A percentile compares a stretch with the other conserved stretches of the same genome.
These are phyloP conservation scores for Biscutella laevigata DNA, from an alignment of 441 rosid species.

Conservation along the genomic window DNA sequence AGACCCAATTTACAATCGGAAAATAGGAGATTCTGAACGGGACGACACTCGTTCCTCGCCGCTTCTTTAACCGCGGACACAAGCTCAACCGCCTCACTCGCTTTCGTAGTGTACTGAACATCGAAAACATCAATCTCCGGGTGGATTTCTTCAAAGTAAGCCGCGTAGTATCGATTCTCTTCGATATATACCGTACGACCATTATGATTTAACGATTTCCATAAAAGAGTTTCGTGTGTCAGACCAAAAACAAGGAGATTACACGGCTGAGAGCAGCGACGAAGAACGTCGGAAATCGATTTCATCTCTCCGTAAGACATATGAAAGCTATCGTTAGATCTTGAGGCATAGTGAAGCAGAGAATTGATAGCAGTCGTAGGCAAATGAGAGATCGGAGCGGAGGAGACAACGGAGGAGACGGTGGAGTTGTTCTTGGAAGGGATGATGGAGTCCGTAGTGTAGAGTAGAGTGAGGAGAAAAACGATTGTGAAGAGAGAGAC, in stretches of 20 bases:
- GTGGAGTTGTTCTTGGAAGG: constrained; percentile 16
- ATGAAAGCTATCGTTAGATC: constrained; percentile 73
- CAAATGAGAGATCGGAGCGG: constrained; percentile 34
- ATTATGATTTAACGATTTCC: constrained; percentile 80
- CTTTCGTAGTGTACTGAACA: constrained; percentile 77
- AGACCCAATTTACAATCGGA: constrained; percentile 82
- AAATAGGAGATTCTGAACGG: constrained; percentile 80
- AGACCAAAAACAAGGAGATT: constrained; percentile 80
- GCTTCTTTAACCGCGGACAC: constrained; percentile 46
- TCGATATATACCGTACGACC: constrained; percentile 83
- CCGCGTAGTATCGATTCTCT: constrained; percentile 88
- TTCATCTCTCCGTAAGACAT: constrained; percentile 68
- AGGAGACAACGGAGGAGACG: constrained; percentile 25
- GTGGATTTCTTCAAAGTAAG: constrained; percentile 71
- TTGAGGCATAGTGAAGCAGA: constrained; percentile 65
- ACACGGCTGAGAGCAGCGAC: constrained; percentile 79
- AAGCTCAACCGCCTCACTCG: constrained; percentile 47
- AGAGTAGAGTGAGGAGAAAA: constrained; percentile 66
- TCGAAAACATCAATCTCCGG: constrained; percentile 81
- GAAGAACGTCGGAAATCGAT: constrained; percentile 66
- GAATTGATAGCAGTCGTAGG: constrained; percentile 59
- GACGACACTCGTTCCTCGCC: constrained; percentile 63
- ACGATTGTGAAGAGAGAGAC: constrained; percentile 70
- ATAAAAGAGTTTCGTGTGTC: constrained; percentile 79
- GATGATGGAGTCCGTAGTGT: constrained; percentile 54